phyloP scores from a whole-genome alignment of 2,329 filamentous ascomycete species.

The Hymenoscyphus albidus region DNA sequence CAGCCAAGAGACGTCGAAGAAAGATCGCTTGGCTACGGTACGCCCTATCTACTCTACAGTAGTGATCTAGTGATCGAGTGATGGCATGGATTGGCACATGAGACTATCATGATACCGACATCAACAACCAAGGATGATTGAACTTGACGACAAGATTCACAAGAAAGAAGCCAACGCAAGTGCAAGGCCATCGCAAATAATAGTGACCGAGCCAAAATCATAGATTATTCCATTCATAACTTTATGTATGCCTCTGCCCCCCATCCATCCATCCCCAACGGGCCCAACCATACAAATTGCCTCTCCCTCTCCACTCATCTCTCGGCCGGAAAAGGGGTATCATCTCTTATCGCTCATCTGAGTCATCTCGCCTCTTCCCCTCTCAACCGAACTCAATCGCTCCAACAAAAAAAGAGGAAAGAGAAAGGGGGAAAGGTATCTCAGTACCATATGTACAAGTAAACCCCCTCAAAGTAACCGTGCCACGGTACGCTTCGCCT shows the following conservation, averaged over 20 bases:
- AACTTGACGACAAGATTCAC: neutral
- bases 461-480: conserved; percentile 3
- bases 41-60: no score
- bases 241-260: no score
- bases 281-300: no score
- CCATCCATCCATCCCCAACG: no score
- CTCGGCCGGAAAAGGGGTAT: conserved; percentile 11
- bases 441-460: conserved; percentile 11
- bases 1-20: no score
- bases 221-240: neutral
- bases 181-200: neutral
- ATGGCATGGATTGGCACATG: neutral
- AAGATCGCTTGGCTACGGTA: no score
- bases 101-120: neutral
- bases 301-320: neutral
- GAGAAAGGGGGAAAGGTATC: neutral
- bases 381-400: neutral
- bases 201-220: neutral
- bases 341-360: conserved; percentile 14
- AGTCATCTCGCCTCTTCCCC: neutral
- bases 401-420: neutral
- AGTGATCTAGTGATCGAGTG: neutral
- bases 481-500: conserved; percentile 12
- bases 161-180: neutral
- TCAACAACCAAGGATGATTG: neutral